phyloP scores from a whole-genome alignment of 768 basidiomycete genomes.

The Postia placenta region DNA sequence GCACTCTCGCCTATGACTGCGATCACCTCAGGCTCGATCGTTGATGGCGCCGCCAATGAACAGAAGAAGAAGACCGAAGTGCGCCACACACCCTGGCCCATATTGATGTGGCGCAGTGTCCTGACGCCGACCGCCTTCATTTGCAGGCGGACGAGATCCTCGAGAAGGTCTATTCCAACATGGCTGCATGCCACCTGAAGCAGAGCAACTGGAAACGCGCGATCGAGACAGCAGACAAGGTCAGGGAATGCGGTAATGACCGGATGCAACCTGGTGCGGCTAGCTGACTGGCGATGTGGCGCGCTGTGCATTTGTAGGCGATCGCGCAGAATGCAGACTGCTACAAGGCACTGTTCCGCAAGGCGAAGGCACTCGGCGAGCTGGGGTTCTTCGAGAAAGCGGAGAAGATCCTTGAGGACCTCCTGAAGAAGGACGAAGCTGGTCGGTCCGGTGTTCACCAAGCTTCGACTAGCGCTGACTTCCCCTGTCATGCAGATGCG shows the following conservation, averaged over 20 bases:
- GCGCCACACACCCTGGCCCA: conserved; percentile 7
- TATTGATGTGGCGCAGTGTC: neutral
- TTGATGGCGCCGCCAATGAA: conserved; percentile 13
- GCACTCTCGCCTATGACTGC: conserved; percentile 4
- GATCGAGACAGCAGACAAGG: conserved; percentile 78
- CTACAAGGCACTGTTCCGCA: conserved; percentile 75
- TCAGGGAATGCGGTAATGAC: conserved; percentile 13
- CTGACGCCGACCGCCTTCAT: neutral
- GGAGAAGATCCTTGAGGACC: conserved; percentile 54
- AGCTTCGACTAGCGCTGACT: neutral
- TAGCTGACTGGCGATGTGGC: neutral
- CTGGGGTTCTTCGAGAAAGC: conserved; percentile 74
- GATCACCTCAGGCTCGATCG: conserved; percentile 5
- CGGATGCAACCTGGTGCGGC: neutral
- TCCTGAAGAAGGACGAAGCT: conserved; percentile 55
- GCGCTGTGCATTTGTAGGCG: conserved; percentile 37
- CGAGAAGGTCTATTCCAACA: conserved; percentile 81
- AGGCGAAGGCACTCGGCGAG: conserved; percentile 74
- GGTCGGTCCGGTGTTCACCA: conserved; percentile 30
- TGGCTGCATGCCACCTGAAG: conserved; percentile 81
- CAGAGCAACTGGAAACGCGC: conserved; percentile 75
- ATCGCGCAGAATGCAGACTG: conserved; percentile 70
- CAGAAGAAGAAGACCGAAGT: conserved; percentile 68
- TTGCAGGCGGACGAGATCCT: conserved; percentile 64
- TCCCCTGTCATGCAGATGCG: conserved; percentile 35